Evolutionary conservation across 2,329 filamentous ascomycete species (phyloP), one percentile per base, ranked within the genome.

Genomic region (Aspergillus fumigatus): DNA sequence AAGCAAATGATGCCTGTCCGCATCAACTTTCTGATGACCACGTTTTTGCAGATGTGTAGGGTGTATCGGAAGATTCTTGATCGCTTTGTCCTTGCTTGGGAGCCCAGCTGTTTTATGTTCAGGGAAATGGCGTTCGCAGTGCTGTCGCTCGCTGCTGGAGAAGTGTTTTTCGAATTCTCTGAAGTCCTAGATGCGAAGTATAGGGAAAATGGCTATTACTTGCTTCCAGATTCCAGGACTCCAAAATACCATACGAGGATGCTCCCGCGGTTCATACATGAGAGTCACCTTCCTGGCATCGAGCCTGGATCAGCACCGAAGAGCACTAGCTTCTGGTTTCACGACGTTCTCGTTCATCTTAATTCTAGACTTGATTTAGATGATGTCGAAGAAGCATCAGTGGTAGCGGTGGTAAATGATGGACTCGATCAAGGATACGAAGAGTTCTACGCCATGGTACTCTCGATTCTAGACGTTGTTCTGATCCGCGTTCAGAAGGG

Each of bases 91-190:
- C 25, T 51, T 9, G 51, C 55, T 23, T 65, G 61, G 62, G 38
- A 49, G 4, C 55, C 58, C 3, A 35, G 45, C 4, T 48, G 51
- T n/a, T 62, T 63, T 19, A 25, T 52, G 3, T 65, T 65, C 19
- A 56, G 53, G 19, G 62, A 65, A 27, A 55, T 63, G 2, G 57
- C 62, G 6, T 65, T 60, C 23, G 56, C 59, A 1, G 23, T 63
- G 23, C 23, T 62, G 19, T 63, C 62, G 26, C 25, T 63, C 32
- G 59, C 62, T 23, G 55, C 61, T n/a, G 59, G 62, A 23, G 58
- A 60, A 21, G 32, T 63, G 9, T 25, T 41, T 11, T 60, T 60
- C 41, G 54, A 57, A 19, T 48, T 25, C 23, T 5, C 38, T 9
- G 2, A 41, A 1, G 35, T 40, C 11, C 38, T 65, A 9, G 45